These are phyloP conservation scores for Solanum hybrid DNA, from an alignment of 305 asterid species.

Conservation along the genomic window DNA sequence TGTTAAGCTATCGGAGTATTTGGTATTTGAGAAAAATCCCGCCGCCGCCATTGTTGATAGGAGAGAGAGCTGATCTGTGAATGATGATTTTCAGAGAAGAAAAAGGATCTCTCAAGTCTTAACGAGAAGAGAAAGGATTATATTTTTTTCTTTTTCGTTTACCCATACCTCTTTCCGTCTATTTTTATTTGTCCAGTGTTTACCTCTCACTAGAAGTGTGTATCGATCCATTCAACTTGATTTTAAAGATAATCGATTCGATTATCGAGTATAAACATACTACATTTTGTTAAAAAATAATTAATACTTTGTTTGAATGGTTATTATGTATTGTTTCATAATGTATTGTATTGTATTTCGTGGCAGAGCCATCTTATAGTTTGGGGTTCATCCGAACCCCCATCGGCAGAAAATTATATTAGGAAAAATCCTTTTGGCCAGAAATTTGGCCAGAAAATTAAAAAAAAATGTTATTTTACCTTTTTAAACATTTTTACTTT, in stretches of 20 bases:
- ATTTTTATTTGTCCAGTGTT: not conserved
- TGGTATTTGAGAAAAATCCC: slow-evolving; percentile 29
- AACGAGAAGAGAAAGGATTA: not conserved
- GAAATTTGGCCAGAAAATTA: too few relatives aligned
- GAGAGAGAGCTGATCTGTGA: not conserved
- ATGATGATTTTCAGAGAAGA: not conserved
- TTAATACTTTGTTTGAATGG: not conserved
- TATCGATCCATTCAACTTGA: not conserved
- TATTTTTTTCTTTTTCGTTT: not conserved
- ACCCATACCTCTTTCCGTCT: not conserved
- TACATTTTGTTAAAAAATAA: too few relatives aligned
- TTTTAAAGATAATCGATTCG: too few relatives aligned
- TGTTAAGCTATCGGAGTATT: slow-evolving; percentile 71
- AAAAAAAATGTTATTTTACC: too few relatives aligned
- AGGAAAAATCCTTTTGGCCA: too few relatives aligned
- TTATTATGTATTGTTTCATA: too few relatives aligned
- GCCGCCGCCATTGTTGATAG: slow-evolving; percentile 50
- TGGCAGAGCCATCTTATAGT: not conserved
- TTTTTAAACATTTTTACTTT: too few relatives aligned
- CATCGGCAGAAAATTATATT: not conserved
- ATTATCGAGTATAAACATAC: not conserved
- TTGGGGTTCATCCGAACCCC: not conserved
- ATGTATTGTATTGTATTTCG: too few relatives aligned
- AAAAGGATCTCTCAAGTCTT: not conserved
- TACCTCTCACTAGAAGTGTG: too few relatives aligned